Evolutionary conservation across 2,329 filamentous ascomycete genomes (phyloP).

Genomic region (Hirsutella rhossiliensis): DNA sequence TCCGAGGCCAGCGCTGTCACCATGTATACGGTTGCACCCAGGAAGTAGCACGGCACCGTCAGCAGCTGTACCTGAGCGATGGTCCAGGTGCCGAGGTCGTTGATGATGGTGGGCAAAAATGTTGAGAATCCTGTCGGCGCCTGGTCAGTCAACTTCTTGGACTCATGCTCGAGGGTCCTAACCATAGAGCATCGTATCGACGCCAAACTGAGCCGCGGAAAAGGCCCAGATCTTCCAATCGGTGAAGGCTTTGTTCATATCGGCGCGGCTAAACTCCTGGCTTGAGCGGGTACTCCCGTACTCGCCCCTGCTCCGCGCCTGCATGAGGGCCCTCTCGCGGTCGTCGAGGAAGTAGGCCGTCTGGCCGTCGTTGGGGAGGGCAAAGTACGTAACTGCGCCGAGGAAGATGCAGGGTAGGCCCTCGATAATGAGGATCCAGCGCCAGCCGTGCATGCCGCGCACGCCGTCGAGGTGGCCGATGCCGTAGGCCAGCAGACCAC

Average conservation of each 20-base stretch:
- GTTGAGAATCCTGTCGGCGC: constrained; percentile 49
- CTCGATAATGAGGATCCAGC: constrained; percentile 54
- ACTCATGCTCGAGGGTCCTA: constrained; percentile 2
- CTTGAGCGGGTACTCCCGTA: constrained; percentile 36
- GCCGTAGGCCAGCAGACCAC: constrained; percentile 61
- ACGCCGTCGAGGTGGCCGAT: constrained; percentile 63
- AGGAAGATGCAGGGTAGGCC: constrained; percentile 28
- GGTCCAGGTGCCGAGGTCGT: constrained; percentile 51
- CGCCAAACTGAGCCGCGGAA: constrained; percentile 57
- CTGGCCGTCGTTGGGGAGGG: constrained; percentile 25
- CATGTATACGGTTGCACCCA: constrained; percentile 61
- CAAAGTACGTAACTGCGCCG: constrained; percentile 20
- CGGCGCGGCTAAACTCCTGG: constrained; percentile 37
- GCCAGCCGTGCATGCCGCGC: constrained; percentile 53
- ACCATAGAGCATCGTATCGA: constrained; percentile 64
- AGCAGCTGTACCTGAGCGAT: constrained; percentile 58
- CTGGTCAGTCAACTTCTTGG: not conserved
- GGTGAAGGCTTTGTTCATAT: constrained; percentile 53
- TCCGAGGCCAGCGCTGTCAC: constrained; percentile 55
- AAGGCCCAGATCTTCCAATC: constrained; percentile 72
- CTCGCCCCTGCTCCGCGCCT: constrained; percentile 20
- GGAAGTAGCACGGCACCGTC: constrained; percentile 65
- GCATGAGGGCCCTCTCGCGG: constrained; percentile 56
- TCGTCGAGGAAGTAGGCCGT: constrained; percentile 48
- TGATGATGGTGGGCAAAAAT: constrained; percentile 69